phyloP scores from a whole-genome alignment of 805 yeast species.

The Wickerhamomyces rabaulensis region DNA sequence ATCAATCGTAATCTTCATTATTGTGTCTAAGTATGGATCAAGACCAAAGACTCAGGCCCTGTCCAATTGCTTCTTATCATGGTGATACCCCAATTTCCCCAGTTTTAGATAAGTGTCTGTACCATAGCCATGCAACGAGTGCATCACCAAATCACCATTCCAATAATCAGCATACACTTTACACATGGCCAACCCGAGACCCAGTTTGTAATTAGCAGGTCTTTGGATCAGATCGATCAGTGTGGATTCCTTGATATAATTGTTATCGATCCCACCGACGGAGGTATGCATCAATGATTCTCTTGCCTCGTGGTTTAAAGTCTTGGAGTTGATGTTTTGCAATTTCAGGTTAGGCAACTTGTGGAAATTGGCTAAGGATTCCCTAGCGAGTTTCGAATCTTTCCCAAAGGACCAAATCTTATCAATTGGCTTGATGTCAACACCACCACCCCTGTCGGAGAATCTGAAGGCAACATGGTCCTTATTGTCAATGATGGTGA shows the following conservation, averaged over 20 bases:
- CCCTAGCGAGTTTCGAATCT: conserved; percentile 51
- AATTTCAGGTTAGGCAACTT: conserved; percentile 57
- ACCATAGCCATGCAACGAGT: conserved; percentile 86
- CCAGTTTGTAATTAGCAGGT: conserved; percentile 70
- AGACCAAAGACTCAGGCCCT: conserved; percentile 62
- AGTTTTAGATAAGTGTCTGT: conserved; percentile 80
- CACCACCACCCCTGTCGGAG: conserved; percentile 90
- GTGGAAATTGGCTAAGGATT: conserved; percentile 62
- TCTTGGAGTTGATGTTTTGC: conserved; percentile 1
- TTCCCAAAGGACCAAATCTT: conserved; percentile 88
- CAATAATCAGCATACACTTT: conserved; percentile 92
- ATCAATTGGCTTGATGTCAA: conserved; percentile 50
- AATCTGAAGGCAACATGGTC: conserved; percentile 71
- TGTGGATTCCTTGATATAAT: conserved; percentile 33
- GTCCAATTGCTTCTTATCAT: conserved; percentile 62
- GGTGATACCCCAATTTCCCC: conserved; percentile 71
- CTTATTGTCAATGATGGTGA: conserved; percentile 63
- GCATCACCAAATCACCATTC: conserved; percentile 86
- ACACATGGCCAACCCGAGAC: conserved; percentile 89
- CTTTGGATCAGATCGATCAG: conserved; percentile 62
- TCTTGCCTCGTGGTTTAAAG: conserved; percentile 24
- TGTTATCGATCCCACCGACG: conserved; percentile 32
- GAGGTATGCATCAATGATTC: conserved; percentile 33
- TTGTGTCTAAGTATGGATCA: no score
- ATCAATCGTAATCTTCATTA: no score